Evolutionary conservation across 805 yeast species (phyloP).

Genomic region (Torulaspora delbrueckii): DNA sequence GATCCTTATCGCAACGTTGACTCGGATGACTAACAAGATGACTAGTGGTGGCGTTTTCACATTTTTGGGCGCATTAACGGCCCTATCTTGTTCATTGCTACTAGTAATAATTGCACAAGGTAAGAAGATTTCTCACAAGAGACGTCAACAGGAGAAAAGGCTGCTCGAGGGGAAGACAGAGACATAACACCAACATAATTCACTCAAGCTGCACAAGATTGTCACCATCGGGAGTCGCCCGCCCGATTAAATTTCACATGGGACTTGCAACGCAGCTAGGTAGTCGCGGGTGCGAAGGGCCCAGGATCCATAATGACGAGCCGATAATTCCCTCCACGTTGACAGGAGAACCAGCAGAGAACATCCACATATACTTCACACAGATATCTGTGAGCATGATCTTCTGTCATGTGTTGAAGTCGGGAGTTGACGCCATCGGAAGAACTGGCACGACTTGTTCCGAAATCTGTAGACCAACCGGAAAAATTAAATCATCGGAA

Average conservation of each 20-base stretch:
- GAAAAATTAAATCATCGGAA: not conserved
- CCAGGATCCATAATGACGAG: no score
- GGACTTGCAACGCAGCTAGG: no score
- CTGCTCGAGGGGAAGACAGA: slow-evolving; percentile 2
- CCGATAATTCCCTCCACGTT: no score
- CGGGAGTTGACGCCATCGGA: not conserved
- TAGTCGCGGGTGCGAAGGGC: no score
- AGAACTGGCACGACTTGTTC: slow-evolving; percentile 3
- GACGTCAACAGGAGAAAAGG: slow-evolving; percentile 16
- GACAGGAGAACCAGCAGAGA: no score
- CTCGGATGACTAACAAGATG: slow-evolving; percentile 53
- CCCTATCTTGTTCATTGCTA: slow-evolving; percentile 24
- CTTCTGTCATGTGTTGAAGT: no score
- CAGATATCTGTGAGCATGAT: no score
- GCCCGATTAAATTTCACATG: no score
- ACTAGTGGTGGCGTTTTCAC: slow-evolving; percentile 75
- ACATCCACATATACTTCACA: no score
- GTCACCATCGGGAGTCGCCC: no score
- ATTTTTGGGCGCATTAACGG: slow-evolving; percentile 52
- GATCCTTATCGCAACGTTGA: slow-evolving; percentile 59
- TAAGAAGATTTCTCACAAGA: slow-evolving; percentile 25
- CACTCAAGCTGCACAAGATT: no score
- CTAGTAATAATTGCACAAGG: slow-evolving; percentile 34
- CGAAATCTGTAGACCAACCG: not conserved
- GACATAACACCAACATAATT: no score